Evolutionary conservation across 2,329 filamentous ascomycete genomes (phyloP).

Genomic region (Emergomyces orientalis): DNA sequence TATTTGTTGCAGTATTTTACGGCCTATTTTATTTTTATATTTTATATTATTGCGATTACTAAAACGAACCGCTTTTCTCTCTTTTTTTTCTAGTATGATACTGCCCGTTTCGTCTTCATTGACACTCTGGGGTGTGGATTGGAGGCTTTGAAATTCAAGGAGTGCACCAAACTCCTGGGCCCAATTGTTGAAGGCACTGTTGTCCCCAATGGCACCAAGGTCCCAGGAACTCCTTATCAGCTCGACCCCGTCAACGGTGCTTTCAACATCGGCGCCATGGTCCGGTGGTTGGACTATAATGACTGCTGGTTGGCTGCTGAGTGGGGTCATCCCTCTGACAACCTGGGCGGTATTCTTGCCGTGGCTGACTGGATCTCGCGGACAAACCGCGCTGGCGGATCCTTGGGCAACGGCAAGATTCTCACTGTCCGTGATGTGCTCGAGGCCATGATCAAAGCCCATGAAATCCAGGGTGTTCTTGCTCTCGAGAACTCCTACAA

Average conservation of each 20-base stretch:
- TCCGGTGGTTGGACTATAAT: constrained; percentile 99
- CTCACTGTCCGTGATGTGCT: constrained; percentile 84
- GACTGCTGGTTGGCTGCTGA: constrained; percentile 99
- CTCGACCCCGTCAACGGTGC: constrained; percentile 91
- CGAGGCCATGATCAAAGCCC: constrained; percentile 97
- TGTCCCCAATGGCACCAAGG: constrained; percentile 84
- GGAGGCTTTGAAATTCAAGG: constrained; percentile 88
- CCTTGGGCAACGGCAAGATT: constrained; percentile 61
- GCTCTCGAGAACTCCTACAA: constrained; percentile 98
- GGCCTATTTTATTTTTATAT: constrained; percentile 1
- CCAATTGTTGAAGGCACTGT: constrained; percentile 82
- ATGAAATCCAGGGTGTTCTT: constrained; percentile 96
- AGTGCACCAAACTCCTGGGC: constrained; percentile 90
- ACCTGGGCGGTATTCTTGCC: constrained; percentile 90
- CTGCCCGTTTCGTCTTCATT: constrained; percentile 89
- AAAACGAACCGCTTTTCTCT: constrained; percentile 28
- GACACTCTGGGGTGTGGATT: constrained; percentile 96
- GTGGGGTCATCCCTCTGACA: constrained; percentile 98
- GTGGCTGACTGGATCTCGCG: constrained; percentile 97
- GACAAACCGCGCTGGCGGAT: constrained; percentile 79
- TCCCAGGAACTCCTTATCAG: constrained; percentile 86
- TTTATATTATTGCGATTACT: not conserved
- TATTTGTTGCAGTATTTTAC: not conserved
- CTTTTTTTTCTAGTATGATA: constrained; percentile 70
- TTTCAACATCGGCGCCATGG: constrained; percentile 98